Base-by-base conservation (phyloP, 371 early-diverging fungal species). In the Rhizomucor miehei region DNA sequence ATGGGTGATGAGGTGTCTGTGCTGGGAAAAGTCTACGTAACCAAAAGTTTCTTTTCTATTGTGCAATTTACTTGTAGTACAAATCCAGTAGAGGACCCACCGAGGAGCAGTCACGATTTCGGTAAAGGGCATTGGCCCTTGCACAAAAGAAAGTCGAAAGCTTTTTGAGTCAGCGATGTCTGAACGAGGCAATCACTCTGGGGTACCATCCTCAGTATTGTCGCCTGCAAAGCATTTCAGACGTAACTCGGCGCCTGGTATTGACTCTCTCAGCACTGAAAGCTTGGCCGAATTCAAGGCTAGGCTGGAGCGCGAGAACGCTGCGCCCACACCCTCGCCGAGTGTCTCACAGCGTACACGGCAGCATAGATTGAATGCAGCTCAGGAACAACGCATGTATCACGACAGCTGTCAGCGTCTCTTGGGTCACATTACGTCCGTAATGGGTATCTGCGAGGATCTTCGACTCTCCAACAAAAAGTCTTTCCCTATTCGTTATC, bases 331-430 rank as follows among this genome's bases (percentile, higher is more conserved):
- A 6, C 51, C 51, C 3, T 53, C 57, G 21, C 62, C 68, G 45
- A 48, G 59, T 11, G 56, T 41, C 11, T 47, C 53, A 1, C 59
- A 63, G 25, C 63, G 66, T 36, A 73, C 71, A 16, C 71, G 71
- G 21, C 79, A 74, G 34, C 71, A 73, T 35, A 59, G 75, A 36
- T 23, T 78, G 24, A 70, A 72, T 54, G 75, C 75, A 29, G 75
- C 73, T 14, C 79, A 78, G 41, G 80, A 81, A 52, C 87, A 88
- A 61, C 81, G 82, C 25, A 67, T 80, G 47, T 90, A 85, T 62
- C 82, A 81, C 10, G 86, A 87, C 60, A 88, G 86, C 58, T 82
- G 86, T 64, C 81, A 82, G 39, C 80, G 84, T n/a, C 69, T 89
- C 43, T 73, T 83, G 62, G 72, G 63, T 19, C 71, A 85, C 56